A percentile compares a stretch with the other conserved stretches of the same genome.
Evolutionary conservation across 495 filamentous ascomycete genomes (phyloP).

Genomic region (Penicillium bovifimosum): DNA sequence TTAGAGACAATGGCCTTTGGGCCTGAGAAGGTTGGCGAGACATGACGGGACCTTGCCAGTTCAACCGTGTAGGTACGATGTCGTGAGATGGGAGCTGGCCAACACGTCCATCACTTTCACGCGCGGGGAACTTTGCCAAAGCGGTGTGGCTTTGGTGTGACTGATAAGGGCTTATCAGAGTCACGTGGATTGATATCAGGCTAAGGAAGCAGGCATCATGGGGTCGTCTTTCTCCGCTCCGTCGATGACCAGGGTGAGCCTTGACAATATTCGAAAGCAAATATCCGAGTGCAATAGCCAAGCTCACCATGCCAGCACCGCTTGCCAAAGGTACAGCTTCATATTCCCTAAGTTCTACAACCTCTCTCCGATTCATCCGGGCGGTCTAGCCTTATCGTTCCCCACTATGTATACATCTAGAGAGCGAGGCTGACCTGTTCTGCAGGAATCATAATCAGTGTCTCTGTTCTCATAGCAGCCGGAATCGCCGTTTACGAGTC

Average conservation of each 20-base stretch:
- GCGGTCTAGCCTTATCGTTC: constrained; percentile 37
- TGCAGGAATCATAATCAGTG: constrained; percentile 70
- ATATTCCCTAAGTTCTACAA: constrained; percentile 2
- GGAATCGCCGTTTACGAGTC: constrained; percentile 83
- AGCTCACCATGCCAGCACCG: constrained; percentile 43
- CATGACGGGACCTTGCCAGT: constrained; percentile 27
- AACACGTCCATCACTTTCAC: constrained; percentile 4
- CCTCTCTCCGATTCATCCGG: constrained; percentile 12
- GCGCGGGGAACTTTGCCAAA: constrained; percentile 30
- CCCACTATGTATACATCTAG: constrained; percentile 3
- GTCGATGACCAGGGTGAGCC: neutral
- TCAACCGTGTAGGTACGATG: neutral
- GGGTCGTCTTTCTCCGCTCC: neutral
- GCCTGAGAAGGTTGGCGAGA: constrained; percentile 48
- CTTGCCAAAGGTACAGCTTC: constrained; percentile 47
- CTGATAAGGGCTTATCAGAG: constrained; percentile 31
- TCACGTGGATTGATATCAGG: constrained; percentile 29
- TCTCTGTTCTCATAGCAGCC: constrained; percentile 70
- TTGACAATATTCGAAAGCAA: neutral
- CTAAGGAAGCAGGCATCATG: constrained; percentile 19
- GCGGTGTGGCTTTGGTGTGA: constrained; percentile 32
- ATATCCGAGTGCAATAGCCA: neutral
- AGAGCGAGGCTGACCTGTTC: constrained; percentile 8
- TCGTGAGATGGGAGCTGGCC: neutral
- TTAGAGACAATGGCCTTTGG: constrained; percentile 68